phyloP scores from a whole-genome alignment of 495 filamentous ascomycete genomes.

The Trichoderma virens region DNA sequence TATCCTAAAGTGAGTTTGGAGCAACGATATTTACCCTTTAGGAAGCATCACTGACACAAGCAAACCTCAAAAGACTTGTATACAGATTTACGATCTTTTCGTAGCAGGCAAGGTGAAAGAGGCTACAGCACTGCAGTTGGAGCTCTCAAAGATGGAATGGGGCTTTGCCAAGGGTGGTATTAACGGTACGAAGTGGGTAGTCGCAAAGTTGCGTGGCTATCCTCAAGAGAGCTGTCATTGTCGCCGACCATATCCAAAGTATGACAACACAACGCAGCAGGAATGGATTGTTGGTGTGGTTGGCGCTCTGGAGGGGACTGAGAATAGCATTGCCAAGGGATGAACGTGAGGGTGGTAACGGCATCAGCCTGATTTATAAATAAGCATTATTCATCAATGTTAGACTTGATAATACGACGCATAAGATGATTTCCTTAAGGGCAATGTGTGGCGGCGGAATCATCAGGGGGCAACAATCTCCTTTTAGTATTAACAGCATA shows the following conservation, averaged over 20 bases:
- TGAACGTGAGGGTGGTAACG: not conserved
- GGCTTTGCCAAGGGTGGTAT: conserved; percentile 35
- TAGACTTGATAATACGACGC: too few species aligned
- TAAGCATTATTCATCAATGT: too few species aligned
- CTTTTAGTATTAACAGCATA: too few species aligned
- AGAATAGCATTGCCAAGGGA: not conserved
- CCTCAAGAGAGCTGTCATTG: conserved; percentile 29
- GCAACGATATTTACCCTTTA: not conserved
- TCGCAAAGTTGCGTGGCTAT: conserved; percentile 30
- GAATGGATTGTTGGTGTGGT: conserved; percentile 20
- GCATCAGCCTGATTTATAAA: too few species aligned
- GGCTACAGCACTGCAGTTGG: conserved; percentile 28
- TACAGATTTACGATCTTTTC: conserved; percentile 29
- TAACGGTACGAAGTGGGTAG: conserved; percentile 37
- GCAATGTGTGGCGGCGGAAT: too few species aligned
- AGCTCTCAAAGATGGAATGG: conserved; percentile 30
- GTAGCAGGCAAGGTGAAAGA: conserved; percentile 26
- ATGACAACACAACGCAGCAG: conserved; percentile 26
- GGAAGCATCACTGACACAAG: not conserved
- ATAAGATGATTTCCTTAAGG: too few species aligned
- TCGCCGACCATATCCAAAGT: conserved; percentile 32
- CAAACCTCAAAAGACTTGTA: conserved; percentile 13
- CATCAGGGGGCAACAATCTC: too few species aligned
- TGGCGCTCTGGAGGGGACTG: conserved; percentile 10
- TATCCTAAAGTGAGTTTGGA: conserved; percentile 15